Conservation (phyloP, 1,139 yeast genomes). For the Saccharomyces hybrid region DNA sequence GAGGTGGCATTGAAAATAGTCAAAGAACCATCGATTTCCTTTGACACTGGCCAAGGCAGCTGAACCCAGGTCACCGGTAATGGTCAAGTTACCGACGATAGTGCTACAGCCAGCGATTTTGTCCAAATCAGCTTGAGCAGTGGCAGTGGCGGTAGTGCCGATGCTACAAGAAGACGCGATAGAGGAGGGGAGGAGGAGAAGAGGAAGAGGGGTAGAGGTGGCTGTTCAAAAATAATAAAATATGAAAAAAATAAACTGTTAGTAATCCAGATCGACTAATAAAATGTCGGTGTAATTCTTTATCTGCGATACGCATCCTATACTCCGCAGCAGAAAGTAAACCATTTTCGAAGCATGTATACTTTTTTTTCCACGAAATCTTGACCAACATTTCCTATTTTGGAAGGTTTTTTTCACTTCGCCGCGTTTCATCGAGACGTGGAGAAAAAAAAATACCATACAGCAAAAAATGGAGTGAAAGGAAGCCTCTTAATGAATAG, state of each 20-base stretch:
- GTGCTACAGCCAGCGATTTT: conserved; percentile 66
- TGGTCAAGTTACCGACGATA: conserved; percentile 70
- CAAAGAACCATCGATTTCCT: conserved; percentile 72
- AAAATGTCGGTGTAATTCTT: not conserved
- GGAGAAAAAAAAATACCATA: not conserved
- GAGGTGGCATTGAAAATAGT: conserved; percentile 55
- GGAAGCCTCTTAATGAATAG: no score
- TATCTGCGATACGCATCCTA: no score
- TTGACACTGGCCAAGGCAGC: conserved; percentile 55
- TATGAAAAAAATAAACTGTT: not conserved
- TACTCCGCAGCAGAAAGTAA: not conserved
- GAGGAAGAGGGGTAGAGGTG: not conserved
- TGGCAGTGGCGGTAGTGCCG: conserved; percentile 55
- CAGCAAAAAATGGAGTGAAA: conserved; percentile 1
- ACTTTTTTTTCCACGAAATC: not conserved
- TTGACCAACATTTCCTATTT: not conserved
- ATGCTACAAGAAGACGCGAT: conserved; percentile 38
- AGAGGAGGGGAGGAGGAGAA: conserved; percentile 1
- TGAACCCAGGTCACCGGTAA: conserved; percentile 54
- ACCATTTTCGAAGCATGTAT: not conserved
- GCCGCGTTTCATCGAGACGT: not conserved
- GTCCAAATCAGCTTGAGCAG: conserved; percentile 75
- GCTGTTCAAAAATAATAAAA: not conserved
- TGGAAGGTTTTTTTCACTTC: not conserved
- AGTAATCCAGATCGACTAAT: not conserved